Percentiles rank a stretch among this genome's conserved stretches.
Evolutionary conservation across 2,329 filamentous ascomycete species (phyloP).

Genomic region (Phaeophleospora eucalypticola): DNA sequence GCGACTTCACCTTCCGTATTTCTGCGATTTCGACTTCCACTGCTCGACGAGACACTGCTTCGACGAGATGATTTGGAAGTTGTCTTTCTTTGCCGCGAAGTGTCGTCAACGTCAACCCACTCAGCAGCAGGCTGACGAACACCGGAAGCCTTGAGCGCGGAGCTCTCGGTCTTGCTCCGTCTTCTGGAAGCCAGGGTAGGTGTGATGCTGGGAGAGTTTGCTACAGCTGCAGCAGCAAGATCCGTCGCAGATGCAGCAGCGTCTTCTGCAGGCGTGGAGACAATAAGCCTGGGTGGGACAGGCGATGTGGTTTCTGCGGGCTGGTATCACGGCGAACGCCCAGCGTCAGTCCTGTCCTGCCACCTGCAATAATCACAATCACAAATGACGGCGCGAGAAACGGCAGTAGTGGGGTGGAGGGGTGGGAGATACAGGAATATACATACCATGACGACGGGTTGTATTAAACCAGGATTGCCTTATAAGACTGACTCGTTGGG

Average conservation of each 20-base stretch:
- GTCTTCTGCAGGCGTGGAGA: conserved; percentile 24
- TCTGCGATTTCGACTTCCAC: conserved; percentile 11
- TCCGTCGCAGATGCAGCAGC: no score
- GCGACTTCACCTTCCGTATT: conserved; percentile 19
- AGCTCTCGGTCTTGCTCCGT: conserved; percentile 20
- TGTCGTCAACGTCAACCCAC: conserved; percentile 28
- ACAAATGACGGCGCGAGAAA: no score
- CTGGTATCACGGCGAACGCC: conserved; percentile 17
- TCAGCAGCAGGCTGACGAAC: conserved; percentile 18
- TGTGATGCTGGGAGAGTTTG: conserved; percentile 10
- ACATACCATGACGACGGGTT: conserved; percentile 25
- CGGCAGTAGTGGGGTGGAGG: conserved; percentile 12
- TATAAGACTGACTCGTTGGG: conserved; percentile 18
- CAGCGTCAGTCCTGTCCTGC: conserved; percentile 19
- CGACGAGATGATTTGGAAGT: conserved; percentile 5
- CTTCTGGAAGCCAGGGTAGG: conserved; percentile 18
- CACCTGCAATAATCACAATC: no score
- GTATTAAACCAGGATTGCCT: conserved; percentile 11
- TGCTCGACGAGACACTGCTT: conserved; percentile 12
- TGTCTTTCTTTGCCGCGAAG: conserved; percentile 10
- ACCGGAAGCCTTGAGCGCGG: conserved; percentile 16
- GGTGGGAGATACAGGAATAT: conserved; percentile 7
- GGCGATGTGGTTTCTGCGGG: conserved; percentile 14
- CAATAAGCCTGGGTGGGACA: conserved; percentile 22
- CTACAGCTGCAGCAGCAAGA: not conserved